phyloP scores from a whole-genome alignment of 257 asterid species.

The Cynanchum wilfordii region DNA sequence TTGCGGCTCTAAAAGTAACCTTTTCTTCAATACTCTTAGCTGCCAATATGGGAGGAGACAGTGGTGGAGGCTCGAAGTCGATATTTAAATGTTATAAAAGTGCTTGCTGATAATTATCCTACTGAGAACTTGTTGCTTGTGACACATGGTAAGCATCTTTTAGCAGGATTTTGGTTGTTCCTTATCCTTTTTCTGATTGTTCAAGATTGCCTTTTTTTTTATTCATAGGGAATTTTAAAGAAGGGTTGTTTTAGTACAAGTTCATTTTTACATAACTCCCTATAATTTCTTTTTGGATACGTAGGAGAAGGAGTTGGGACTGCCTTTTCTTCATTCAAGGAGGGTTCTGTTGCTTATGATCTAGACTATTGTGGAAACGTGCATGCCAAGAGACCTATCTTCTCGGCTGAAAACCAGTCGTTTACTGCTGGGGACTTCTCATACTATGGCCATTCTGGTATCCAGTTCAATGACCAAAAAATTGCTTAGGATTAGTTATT shows the following conservation, averaged over 20 bases:
- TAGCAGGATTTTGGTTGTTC: not conserved
- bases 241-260: not conserved
- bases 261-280: not conserved
- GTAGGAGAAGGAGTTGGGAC: conserved; percentile 88
- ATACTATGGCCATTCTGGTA: conserved; percentile 16
- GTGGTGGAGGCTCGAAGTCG: conserved; percentile 48
- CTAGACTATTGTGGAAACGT: conserved; percentile 71
- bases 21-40: conserved; percentile 29
- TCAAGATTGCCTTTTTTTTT: not conserved
- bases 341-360: conserved; percentile 36
- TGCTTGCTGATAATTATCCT: conserved; percentile 77
- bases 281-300: not conserved
- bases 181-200: not conserved
- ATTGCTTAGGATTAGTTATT: not conserved
- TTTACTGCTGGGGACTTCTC: conserved; percentile 33
- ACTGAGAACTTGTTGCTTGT: conserved; percentile 77
- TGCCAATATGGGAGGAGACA: conserved; percentile 77
- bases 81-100: conserved; percentile 52
- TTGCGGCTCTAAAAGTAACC: conserved; percentile 9
- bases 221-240: not conserved
- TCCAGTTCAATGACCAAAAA: conserved; percentile 8
- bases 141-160: conserved; percentile 64
- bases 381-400: conserved; percentile 37
- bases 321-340: conserved; percentile 33
- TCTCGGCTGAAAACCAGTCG: conserved; percentile 28